Evolutionary conservation across 2,329 filamentous ascomycete genomes (phyloP).

Genomic region (Escovopsis sp.): DNA sequence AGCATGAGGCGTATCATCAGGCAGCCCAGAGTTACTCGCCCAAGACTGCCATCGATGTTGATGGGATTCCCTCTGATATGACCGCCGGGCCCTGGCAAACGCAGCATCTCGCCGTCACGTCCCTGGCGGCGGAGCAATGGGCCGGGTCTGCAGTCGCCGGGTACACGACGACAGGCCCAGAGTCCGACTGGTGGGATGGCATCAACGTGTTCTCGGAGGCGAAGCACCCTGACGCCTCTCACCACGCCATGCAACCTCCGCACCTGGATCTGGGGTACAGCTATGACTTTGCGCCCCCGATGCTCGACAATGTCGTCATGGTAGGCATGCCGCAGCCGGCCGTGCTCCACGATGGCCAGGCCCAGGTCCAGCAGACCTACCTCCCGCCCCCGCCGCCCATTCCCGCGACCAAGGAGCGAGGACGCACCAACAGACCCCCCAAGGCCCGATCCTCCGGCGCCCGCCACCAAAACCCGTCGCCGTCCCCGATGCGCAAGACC

Average conservation of each 20-base stretch:
- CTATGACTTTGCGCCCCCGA: conserved; percentile 19
- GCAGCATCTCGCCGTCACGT: conserved; percentile 10
- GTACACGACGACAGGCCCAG: conserved; percentile 14
- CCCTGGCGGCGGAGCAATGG: conserved; percentile 11
- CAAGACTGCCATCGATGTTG: not conserved
- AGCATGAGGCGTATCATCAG: conserved; percentile 14
- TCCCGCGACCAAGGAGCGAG: conserved; percentile 9
- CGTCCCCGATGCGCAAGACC: conserved; percentile 27
- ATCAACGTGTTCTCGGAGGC: conserved; percentile 12
- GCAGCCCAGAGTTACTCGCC: not conserved
- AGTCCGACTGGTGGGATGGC: conserved; percentile 13
- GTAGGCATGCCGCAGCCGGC: conserved; percentile 33
- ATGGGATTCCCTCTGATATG: conserved; percentile 5
- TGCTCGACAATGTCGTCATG: conserved; percentile 29
- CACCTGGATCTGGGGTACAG: conserved; percentile 23
- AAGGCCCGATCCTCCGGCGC: conserved; percentile 40
- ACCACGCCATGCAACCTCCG: conserved; percentile 14
- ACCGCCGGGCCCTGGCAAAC: conserved; percentile 6
- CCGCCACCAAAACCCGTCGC: conserved; percentile 25
- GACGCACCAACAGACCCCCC: conserved; percentile 31
- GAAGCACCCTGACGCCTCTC: conserved; percentile 25
- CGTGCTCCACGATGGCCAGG: conserved; percentile 20
- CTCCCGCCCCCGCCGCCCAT: conserved; percentile 19
- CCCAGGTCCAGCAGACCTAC: conserved; percentile 19
- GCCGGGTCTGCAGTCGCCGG: conserved; percentile 8